phyloP scores from a whole-genome alignment of 306 rosid species.

The Pyrus communis region DNA sequence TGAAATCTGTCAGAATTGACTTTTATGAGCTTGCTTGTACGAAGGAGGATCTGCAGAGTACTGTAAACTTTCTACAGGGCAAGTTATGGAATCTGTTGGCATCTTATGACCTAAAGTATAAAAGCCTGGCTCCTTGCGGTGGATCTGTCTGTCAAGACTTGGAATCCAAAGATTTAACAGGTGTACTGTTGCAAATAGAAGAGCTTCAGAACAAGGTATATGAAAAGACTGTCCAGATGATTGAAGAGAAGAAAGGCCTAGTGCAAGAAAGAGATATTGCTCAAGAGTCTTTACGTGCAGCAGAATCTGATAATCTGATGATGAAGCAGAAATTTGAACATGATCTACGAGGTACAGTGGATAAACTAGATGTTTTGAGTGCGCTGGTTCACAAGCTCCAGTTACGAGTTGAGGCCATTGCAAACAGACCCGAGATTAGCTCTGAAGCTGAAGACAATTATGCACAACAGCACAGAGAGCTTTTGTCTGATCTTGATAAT shows the following conservation, averaged over 20 bases:
- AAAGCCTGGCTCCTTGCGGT: slow-evolving; percentile 30
- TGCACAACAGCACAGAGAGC: slow-evolving; percentile 46
- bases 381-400: slow-evolving; percentile 62
- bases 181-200: slow-evolving; percentile 47
- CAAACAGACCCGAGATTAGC: slow-evolving; percentile 39
- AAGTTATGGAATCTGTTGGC: slow-evolving; percentile 53
- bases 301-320: slow-evolving; percentile 47
- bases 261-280: slow-evolving; percentile 45
- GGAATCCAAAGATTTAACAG: slow-evolving; percentile 41
- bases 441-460: slow-evolving; percentile 54
- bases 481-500: slow-evolving; percentile 49
- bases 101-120: slow-evolving; percentile 33
- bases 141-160: slow-evolving; percentile 34
- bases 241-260: slow-evolving; percentile 55
- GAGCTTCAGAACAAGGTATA: slow-evolving; percentile 49
- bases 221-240: slow-evolving; percentile 48
- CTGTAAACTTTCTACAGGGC: slow-evolving; percentile 28
- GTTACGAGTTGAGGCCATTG: slow-evolving; percentile 51
- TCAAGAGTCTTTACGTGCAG: slow-evolving; percentile 41
- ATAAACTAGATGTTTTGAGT: slow-evolving; percentile 44
- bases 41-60: slow-evolving; percentile 58
- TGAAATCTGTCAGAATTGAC: slow-evolving; percentile 42
- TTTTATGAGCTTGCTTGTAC: slow-evolving; percentile 41
- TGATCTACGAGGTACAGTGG: slow-evolving; percentile 34
- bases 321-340: slow-evolving; percentile 55